These are phyloP conservation scores for Pseudocercospora pini-densiflorae DNA, from an alignment of 2,329 filamentous ascomycete genomes.

Conservation along the genomic window DNA sequence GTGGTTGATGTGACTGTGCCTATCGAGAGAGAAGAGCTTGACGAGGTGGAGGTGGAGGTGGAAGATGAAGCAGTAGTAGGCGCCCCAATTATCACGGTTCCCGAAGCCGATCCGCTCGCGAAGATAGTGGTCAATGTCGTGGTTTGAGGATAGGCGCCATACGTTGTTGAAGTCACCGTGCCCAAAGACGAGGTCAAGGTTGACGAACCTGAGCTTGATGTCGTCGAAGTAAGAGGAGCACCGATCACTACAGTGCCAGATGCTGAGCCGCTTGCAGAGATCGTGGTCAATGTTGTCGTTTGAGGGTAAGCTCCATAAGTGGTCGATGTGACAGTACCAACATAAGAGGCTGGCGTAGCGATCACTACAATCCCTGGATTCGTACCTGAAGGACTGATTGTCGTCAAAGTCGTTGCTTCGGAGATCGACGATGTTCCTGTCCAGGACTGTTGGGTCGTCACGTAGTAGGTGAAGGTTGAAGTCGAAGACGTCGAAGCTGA, in stretches of 20 bases:
- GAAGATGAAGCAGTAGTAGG: not conserved
- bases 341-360: not conserved
- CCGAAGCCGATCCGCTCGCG: not conserved
- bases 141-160: not conserved
- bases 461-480: slow-evolving; percentile 4
- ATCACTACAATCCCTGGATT: not conserved
- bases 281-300: slow-evolving; percentile 10
- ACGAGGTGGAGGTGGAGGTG: not conserved
- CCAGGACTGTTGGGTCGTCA: not conserved
- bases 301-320: not conserved
- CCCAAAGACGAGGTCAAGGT: not conserved
- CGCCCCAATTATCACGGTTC: not conserved
- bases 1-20: not conserved
- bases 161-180: slow-evolving; percentile 2
- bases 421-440: slow-evolving; percentile 6
- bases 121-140: not conserved
- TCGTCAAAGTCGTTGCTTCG: not conserved
- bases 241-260: slow-evolving; percentile 9
- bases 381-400: not conserved
- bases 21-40: not conserved
- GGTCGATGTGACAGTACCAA: not conserved
- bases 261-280: slow-evolving; percentile 1
- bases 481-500: not conserved
- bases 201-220: not conserved
- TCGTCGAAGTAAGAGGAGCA: not conserved